These are phyloP conservation scores for Venturia effusa DNA, from an alignment of 2,329 filamentous ascomycete genomes.

Conservation along the genomic window DNA sequence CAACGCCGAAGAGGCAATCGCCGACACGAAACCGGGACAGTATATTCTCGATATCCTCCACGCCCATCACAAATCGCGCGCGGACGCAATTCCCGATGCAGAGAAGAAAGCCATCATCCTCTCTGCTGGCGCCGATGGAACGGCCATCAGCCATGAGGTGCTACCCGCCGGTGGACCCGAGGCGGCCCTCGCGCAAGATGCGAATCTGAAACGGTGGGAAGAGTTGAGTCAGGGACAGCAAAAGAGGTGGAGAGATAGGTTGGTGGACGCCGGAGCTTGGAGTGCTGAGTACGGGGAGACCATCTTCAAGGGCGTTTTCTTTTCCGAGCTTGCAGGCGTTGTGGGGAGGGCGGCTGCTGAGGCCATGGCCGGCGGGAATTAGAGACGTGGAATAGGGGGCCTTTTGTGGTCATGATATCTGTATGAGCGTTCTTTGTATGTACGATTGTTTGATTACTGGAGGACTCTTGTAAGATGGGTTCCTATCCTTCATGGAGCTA, in stretches of 20 bases:
- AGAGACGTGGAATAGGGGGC: not conserved
- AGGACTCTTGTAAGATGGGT: too few relatives aligned
- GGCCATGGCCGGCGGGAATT: conserved; percentile 19
- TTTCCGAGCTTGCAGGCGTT: conserved; percentile 57
- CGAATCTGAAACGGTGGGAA: conserved; percentile 55
- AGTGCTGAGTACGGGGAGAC: conserved; percentile 66
- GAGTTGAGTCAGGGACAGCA: conserved; percentile 54
- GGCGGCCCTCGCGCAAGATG: conserved; percentile 25
- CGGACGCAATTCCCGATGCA: conserved; percentile 5
- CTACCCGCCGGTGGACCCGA: conserved; percentile 22
- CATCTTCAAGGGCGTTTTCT: conserved; percentile 67
- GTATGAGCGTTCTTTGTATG: too few relatives aligned
- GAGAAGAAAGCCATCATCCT: conserved; percentile 31
- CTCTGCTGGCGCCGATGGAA: conserved; percentile 21
- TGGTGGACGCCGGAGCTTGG: conserved; percentile 66
- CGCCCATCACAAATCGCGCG: conserved; percentile 15
- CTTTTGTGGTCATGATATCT: not conserved
- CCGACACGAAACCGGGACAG: not conserved
- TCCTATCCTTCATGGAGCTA: too few relatives aligned
- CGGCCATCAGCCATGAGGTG: conserved; percentile 24
- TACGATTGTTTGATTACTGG: too few relatives aligned
- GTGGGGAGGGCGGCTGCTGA: conserved; percentile 38
- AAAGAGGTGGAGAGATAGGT: conserved; percentile 55
- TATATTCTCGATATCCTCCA: conserved; percentile 15
- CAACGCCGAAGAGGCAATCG: not conserved